phyloP scores from a whole-genome alignment of 306 rosid genomes.

The Prunus persica region Prunus_persica_NCBIv2 NC_034011.1:24970001-24970500 shows the following conservation, averaged over 20 bases:
- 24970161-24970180: background rate
- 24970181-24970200: background rate
- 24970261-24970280: background rate
- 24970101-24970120: background rate
- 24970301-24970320: background rate
- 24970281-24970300: background rate
- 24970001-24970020: background rate
- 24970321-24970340: slow-evolving; percentile 53
- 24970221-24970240: slow-evolving; percentile 5
- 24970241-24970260: background rate
- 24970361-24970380: slow-evolving; percentile 87
- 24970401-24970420: slow-evolving; percentile 87
- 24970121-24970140: background rate
- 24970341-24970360: slow-evolving; percentile 87
- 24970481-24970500: slow-evolving; percentile 59
- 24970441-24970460: slow-evolving; percentile 59
- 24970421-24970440: slow-evolving; percentile 94
- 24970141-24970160: background rate
- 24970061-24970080: background rate
- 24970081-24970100: background rate
- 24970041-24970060: background rate
- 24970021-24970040: background rate
- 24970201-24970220: background rate
- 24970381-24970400: slow-evolving; percentile 92
- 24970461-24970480: slow-evolving; percentile 78